Base-by-base conservation (phyloP, 2,329 filamentous ascomycete genomes). In the Ophiognomonia clavigignenti-juglandacearum region DNA sequence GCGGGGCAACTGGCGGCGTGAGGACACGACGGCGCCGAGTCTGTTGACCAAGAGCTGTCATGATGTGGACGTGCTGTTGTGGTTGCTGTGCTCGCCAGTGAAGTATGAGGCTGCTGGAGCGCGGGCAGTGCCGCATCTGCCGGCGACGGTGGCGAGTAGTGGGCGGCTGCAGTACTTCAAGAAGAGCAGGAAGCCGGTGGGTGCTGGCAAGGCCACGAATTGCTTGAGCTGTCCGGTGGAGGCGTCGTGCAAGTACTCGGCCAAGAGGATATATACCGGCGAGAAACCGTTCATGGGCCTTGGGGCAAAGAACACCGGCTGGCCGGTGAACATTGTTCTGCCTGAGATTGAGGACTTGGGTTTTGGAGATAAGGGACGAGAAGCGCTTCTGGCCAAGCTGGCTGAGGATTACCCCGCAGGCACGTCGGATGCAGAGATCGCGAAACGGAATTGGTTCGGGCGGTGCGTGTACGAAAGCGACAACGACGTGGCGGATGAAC, bases 21-120 rank as follows among this genome's bases (percentile, higher is more conserved):
- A 88, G 55, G 84, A 81, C 1, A 84, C 71, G 5, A 83, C 78
- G n/a, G 91, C 78, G 20, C 92, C 84, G 6, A 92, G 87, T 1
- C 74, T 98, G 2, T 75, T 98, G 24, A 96, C 92, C 3, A 98
- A 97, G 67, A 95, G 88, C 50, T 97, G 93, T 57, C 93, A 98
- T 59, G 93, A 98, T 57, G 87, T 98, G 41, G 93, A 98, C 61
- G 81, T 97, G 48, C 69, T 97, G 4, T 72, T 97, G 14, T 98
- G 93, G 93, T 70, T 97, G 39, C 75, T 97, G 10, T 92, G 85
- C 60, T 88, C 87, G 1, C 87, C 88, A 0, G 64, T 76, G 0
- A 61, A 62, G 13, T 67, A 65, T 45, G 63, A 70, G 1, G 67
- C 71, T 11, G 57, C 65, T 2, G 64, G 65, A 7, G 63, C 66